Evolutionary conservation across 2,329 filamentous ascomycete genomes (phyloP).

Genomic region (Stagonosporopsis vannaccii): DNA sequence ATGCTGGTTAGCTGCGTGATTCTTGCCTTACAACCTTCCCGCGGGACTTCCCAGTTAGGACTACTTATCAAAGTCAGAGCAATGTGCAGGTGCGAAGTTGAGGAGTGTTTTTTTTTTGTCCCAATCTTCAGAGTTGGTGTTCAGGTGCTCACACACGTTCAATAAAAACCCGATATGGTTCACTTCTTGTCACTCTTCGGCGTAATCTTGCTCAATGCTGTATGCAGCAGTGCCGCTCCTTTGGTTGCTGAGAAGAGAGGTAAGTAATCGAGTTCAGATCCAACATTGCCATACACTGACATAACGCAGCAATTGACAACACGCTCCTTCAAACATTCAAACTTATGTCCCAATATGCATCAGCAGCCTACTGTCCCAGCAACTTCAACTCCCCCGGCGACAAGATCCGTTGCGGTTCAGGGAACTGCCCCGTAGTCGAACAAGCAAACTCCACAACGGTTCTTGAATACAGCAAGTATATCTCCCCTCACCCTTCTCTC

Average conservation of each 20-base stretch:
- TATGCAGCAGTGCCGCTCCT: constrained; percentile 28
- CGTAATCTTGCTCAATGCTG: constrained; percentile 15
- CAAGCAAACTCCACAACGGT: constrained; percentile 53
- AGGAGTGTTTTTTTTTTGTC: no score
- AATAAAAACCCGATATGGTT: constrained; percentile 14
- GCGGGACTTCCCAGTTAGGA: background rate
- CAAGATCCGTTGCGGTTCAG: constrained; percentile 54
- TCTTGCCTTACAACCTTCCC: background rate
- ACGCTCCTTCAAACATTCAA: constrained; percentile 33
- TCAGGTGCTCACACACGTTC: background rate
- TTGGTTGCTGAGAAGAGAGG: constrained; percentile 26
- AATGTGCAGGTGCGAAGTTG: background rate
- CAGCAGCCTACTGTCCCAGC: constrained; percentile 60
- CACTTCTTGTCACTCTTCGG: constrained; percentile 23
- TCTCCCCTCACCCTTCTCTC: background rate
- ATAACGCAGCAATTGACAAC: constrained; percentile 23
- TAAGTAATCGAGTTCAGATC: background rate
- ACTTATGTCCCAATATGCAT: constrained; percentile 56
- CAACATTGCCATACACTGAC: background rate
- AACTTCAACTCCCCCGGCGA: constrained; percentile 55
- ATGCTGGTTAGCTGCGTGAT: background rate
- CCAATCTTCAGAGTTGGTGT: background rate
- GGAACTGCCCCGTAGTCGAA: constrained; percentile 59
- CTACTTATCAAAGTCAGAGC: background rate
- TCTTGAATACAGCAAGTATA: constrained; percentile 51